A percentile compares a stretch with the other conserved stretches of the same genome.
phyloP scores from a whole-genome alignment of 148 eudicot genomes.

The Vaccinium corymbosum region DNA sequence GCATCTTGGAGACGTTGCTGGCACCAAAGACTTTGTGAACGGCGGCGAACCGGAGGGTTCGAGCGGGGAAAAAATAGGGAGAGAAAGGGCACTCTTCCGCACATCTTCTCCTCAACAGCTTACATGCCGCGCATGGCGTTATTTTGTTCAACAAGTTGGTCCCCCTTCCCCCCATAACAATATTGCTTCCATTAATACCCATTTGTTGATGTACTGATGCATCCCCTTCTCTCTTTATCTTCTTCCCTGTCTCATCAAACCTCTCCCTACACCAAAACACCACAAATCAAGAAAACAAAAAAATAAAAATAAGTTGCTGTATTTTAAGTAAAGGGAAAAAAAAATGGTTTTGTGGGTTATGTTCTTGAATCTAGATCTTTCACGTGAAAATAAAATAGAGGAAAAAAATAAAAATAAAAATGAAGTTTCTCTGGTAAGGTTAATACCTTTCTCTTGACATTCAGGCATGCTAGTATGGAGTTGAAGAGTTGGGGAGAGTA shows the following conservation, averaged over 20 bases:
- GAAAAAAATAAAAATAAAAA: background rate
- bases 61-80: slow-evolving; percentile 78
- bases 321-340: too few species aligned
- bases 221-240: slow-evolving; percentile 56
- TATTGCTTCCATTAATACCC: background rate
- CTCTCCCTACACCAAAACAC: slow-evolving; percentile 32
- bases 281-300: background rate
- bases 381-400: background rate
- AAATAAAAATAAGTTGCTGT: background rate
- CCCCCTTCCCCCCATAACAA: background rate
- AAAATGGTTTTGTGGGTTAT: too few species aligned
- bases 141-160: slow-evolving; percentile 44
- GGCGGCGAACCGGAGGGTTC: slow-evolving; percentile 77
- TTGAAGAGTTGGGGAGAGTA: background rate
- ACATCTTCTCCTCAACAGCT: slow-evolving; percentile 73
- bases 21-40: slow-evolving; percentile 40
- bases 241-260: slow-evolving; percentile 65
- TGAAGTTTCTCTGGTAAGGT: background rate
- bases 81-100: slow-evolving; percentile 83
- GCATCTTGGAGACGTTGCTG: slow-evolving; percentile 88
- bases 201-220: background rate
- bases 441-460: background rate
- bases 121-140: slow-evolving; percentile 89
- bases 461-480: background rate
- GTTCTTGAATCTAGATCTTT: too few species aligned